Conservation (phyloP, 1,284 basidiomycete genomes). For the Phlebopus sp. region DNA sequence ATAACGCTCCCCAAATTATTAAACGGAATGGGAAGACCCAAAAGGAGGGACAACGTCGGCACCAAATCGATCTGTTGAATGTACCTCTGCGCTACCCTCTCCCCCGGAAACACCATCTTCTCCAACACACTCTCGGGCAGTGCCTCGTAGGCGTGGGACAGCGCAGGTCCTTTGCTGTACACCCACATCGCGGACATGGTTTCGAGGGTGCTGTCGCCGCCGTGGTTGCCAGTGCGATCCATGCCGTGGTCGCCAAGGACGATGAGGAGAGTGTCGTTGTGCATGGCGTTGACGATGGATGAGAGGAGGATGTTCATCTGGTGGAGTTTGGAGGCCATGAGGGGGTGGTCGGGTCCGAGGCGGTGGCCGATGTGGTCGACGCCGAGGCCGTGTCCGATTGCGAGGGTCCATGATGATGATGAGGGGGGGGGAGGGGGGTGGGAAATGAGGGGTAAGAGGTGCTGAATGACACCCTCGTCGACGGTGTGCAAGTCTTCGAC, state of each 20-base stretch:
- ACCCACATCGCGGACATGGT: conserved; percentile 89
- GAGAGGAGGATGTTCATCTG: conserved; percentile 86
- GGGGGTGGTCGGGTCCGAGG: conserved; percentile 84
- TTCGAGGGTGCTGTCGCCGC: conserved; percentile 87
- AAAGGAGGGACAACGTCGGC: conserved; percentile 85
- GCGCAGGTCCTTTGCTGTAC: conserved; percentile 69
- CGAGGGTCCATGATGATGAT: conserved; percentile 83
- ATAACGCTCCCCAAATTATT: conserved; percentile 92
- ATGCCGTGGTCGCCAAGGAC: conserved; percentile 98
- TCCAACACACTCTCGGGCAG: conserved; percentile 52
- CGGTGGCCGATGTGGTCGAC: conserved; percentile 97
- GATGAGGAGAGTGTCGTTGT: conserved; percentile 86
- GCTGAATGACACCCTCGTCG: conserved; percentile 91
- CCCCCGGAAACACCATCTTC: conserved; percentile 61
- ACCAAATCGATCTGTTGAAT: conserved; percentile 95
- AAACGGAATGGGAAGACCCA: conserved; percentile 93
- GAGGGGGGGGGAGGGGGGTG: conserved; percentile 33
- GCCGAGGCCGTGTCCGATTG: conserved; percentile 95
- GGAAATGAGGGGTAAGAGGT: conserved; percentile 54
- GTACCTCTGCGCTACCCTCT: conserved; percentile 54
- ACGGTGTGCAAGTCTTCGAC: conserved; percentile 98
- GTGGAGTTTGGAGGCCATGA: conserved; percentile 81
- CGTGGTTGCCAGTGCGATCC: conserved; percentile 94
- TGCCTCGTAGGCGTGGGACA: conserved; percentile 35
- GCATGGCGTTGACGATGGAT: conserved; percentile 60